These are phyloP conservation scores for Cucurbita moschata DNA, from an alignment of 306 rosid genomes.

Conservation along the genomic window DNA sequence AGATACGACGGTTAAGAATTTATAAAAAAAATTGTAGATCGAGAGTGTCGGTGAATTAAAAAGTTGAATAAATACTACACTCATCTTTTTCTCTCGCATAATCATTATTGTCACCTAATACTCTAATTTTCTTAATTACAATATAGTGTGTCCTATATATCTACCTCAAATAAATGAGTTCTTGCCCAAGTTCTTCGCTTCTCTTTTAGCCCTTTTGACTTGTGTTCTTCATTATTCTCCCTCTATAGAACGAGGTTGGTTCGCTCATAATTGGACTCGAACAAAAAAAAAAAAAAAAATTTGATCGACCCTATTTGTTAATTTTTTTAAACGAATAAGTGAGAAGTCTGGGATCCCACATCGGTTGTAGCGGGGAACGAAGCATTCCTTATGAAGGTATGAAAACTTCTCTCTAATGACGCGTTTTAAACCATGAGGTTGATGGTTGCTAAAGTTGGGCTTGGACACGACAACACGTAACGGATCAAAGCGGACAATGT, in stretches of 20 bases:
- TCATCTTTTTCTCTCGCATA: not conserved
- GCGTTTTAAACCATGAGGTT: too few species aligned
- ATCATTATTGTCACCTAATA: not conserved
- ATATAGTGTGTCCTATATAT: not conserved
- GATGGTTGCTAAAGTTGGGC: too few species aligned
- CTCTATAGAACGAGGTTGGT: not conserved
- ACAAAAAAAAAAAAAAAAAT: not conserved
- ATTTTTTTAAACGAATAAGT: too few species aligned
- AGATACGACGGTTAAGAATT: too few species aligned
- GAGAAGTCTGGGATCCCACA: too few species aligned
- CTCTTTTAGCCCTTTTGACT: not conserved
- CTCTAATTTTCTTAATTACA: not conserved
- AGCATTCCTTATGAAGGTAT: too few species aligned
- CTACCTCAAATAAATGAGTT: not conserved
- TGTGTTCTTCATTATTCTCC: not conserved
- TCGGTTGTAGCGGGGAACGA: too few species aligned
- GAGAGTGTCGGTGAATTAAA: constrained; percentile 4
- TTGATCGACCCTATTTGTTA: too few species aligned
- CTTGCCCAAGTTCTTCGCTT: not conserved
- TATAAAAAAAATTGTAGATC: not conserved
- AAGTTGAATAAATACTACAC: not conserved
- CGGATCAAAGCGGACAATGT: accelerated
- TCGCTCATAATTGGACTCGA: not conserved
- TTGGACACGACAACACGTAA: too few species aligned
- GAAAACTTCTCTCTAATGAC: too few species aligned